Base-by-base conservation (phyloP, 345 rosid species). In the Rhodamnia rubescens region DNA sequence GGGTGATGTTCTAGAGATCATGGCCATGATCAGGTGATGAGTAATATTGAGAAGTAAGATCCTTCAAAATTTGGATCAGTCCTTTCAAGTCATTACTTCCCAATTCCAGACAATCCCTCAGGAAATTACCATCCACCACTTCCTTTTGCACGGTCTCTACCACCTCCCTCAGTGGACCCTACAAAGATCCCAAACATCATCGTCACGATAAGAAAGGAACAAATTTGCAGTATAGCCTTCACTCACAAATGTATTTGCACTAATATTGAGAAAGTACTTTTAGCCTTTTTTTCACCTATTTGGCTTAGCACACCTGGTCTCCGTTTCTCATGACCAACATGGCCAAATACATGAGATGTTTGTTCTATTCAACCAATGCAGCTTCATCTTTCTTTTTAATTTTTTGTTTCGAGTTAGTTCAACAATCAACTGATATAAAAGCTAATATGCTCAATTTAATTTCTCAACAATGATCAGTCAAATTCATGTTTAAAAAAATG, bases 41-140 rank as follows among this genome's bases (percentile, higher is more conserved):
- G 86, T 44, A 89, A 85, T 74, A 89, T 42, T 90, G 93, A 0
- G 87, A 87, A 88, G 90, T 85, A 84, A 92, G 87, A 74, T 93
- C 95, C 86, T 91, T 91, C 5, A 94, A 69, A 56, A 94, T 91
- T 86, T 89, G 92, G 82, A 94, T 88, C 88, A 95, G 85, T 36
- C 95, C 93, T 91, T 92, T 92, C 84, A 94, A 87, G 88, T 95
- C 99, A 47, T 89, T 87, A n/a, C 91, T 85, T 2, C 98, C 93
- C 49, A 95, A 58, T 86, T 93, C 94, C 21, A 96, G 89, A 87
- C 98, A 95, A 87, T 97, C 97, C 89, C 89, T 92, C 86, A 97
- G 81, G 47, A 95, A 85, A 74, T 85, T 92, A n/a, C 96, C 98
- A 11, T 94, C 95, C 29, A 90, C 84, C 85, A 92, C 93, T 87